phyloP scores from a whole-genome alignment of 768 basidiomycete genomes.

The Mycena metata region DNA sequence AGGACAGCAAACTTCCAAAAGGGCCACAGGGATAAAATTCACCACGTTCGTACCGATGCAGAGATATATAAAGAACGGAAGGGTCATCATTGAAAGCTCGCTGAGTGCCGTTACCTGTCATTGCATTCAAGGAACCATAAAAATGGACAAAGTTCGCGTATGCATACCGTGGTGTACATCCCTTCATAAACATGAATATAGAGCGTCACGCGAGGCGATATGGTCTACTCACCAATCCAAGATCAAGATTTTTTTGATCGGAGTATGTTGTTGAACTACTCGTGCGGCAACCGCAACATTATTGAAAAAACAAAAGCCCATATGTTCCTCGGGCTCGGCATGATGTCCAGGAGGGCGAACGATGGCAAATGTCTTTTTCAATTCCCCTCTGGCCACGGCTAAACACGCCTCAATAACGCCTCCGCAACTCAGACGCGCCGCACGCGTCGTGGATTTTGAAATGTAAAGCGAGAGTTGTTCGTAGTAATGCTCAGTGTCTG shows the following conservation, averaged over 20 bases:
- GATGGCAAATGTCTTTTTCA: conserved; percentile 93
- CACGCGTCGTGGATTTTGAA: conserved; percentile 83
- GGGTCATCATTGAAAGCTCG: conserved; percentile 96
- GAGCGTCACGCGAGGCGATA: conserved; percentile 3
- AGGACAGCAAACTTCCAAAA: conserved; percentile 89
- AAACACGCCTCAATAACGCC: conserved; percentile 93
- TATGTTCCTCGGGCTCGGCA: conserved; percentile 96
- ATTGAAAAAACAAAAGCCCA: conserved; percentile 99
- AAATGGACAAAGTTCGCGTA: background rate
- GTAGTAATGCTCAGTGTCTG: conserved; percentile 85
- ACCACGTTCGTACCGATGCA: conserved; percentile 95
- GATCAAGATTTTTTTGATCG: conserved; percentile 87
- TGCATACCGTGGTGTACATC: conserved; percentile 92
- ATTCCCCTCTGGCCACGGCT: conserved; percentile 82
- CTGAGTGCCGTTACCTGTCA: conserved; percentile 94
- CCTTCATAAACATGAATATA: conserved; percentile 60
- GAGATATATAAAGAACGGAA: conserved; percentile 90
- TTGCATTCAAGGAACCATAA: background rate
- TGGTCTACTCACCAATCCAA: conserved; percentile 87
- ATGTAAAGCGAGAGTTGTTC: conserved; percentile 95
- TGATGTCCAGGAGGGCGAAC: conserved; percentile 98
- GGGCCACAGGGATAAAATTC: conserved; percentile 93
- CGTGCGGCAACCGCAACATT: conserved; percentile 95
- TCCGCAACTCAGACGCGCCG: conserved; percentile 92
- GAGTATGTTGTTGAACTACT: conserved; percentile 79